A percentile compares a stretch with the other conserved stretches of the same genome.
These are phyloP conservation scores for Phlyctochytrium bullatum DNA, from an alignment of 192 early-diverging fungal genomes.

Conservation along the genomic window DNA sequence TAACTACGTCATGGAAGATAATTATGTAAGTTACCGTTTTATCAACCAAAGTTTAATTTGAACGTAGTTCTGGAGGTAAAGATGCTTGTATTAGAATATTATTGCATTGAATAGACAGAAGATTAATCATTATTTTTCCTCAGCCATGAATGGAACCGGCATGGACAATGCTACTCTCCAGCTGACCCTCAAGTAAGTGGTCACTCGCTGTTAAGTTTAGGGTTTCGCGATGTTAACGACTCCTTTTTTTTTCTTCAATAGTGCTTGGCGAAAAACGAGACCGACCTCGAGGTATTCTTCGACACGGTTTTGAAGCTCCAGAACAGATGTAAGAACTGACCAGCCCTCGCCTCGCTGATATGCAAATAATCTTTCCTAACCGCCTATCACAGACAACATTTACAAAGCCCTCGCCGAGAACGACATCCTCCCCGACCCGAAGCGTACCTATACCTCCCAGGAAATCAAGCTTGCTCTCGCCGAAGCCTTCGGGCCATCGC, in stretches of 20 bases:
- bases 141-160: conserved; percentile 12
- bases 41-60: neutral
- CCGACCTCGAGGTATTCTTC: neutral
- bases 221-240: too few relatives aligned
- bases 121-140: neutral
- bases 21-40: too few relatives aligned
- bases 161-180: conserved; percentile 21
- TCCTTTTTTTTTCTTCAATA: too few relatives aligned
- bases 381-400: conserved; percentile 14
- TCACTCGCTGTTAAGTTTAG: too few relatives aligned
- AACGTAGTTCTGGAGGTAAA: conserved; percentile 26
- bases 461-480: conserved; percentile 14
- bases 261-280: neutral
- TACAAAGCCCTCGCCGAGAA: conserved; percentile 5
- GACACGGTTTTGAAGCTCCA: neutral
- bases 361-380: too few relatives aligned
- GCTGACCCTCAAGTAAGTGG: conserved; percentile 6
- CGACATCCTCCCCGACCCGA: conserved; percentile 13
- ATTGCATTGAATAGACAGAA: neutral
- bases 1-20: too few relatives aligned
- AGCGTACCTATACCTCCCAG: conserved; percentile 7
- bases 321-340: conserved; percentile 1
- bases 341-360: too few relatives aligned
- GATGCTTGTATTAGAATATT: conserved; percentile 4
- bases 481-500: conserved; percentile 9